Evolutionary conservation across 257 asterid genomes (phyloP), one percentile per base, ranked within the genome.

Genomic region (Solanum boliviense): DNA sequence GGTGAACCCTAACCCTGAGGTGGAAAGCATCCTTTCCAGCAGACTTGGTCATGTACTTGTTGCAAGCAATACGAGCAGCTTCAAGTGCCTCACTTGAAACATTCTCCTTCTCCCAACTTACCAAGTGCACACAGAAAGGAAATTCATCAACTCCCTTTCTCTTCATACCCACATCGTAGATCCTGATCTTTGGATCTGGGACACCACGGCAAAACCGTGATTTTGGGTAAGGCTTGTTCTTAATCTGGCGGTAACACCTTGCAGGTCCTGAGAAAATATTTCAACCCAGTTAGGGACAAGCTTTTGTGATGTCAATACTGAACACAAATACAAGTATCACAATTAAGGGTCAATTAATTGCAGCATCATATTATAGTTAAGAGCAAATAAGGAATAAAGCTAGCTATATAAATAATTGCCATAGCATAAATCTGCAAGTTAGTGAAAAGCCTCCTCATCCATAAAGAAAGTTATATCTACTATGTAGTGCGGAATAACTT

Each of bases 21-120:
- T 88, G 87, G 65, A 88, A 88, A 71, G 87, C 60, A 25, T 88
- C 87, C 44, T 88, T 88, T 70, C 89, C 89, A 1, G 89, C 89
- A 3, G 39, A 88, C 75, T 88, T 88, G 31, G 89, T 83, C 89
- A 88, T 88, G 87, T 88, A 88, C 89, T 88, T 88, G 87, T 88
- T 88, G 75, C 89, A 88, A 12, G 89, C 89, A 48, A 83, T 83
- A 21, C 89, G 89, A 39, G 87, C 89, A 44, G 87, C 89, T 83
- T 88, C 87, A 48, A 88, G 89, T 25, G 89, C 89, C 76, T 83
- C 87, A 12, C 89, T 88, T 7, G 89, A 83, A 5, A 83, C 87
- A 36, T 83, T 88, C 78, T 88, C 89, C 84, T 88, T 88, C 84
- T 88, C 89, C 89, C 89, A 88, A 83, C 89, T 88, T 5, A 83